Base-by-base conservation (phyloP, 2,329 filamentous ascomycete species). In the Ceratocystis albifundus region DNA sequence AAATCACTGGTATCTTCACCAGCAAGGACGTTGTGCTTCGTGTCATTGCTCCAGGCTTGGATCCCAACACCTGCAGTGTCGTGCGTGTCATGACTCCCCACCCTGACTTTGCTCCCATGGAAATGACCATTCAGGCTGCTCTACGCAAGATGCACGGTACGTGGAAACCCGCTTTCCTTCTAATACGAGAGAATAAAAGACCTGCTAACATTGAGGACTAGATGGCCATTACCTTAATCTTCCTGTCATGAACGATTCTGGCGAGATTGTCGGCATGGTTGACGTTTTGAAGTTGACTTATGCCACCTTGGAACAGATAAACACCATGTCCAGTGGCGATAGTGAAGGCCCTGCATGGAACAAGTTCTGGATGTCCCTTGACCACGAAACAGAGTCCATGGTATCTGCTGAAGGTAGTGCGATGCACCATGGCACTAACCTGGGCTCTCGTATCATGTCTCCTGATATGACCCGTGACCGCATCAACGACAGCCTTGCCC, bases 1-100 rank as follows among this genome's bases (percentile, higher is more conserved):
- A 91, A 55, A 97, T 99, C 74, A 99, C 94, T 65, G 94, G 94
- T 77, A 99, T 99, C 74, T 99, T 99, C 75, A 99, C 94, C 68
- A 97, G 94, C 80, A 99, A 99, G 80, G 94, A 99, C 78, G 93
- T 99, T 63, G 94, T 99, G 68, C 83, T 99, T 67, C 90, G 94
- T 76, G 94, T 99, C 68, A 99, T 99, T 77, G 94, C 94, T 65
- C 94, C 94, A 62, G 94, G 94, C 20, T 82, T 99, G 68, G 94
- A 99, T 75, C 94, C 94, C 59, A 83, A 86, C 68, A 97, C 88
- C 73, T 99, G 94, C 82, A 97, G 93, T 75, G 94, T 99, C 69
- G 93, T 99, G 70, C 88, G 94, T 72, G 94, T 99, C 71, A 99
- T 99, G 94, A 99, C 94, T 44, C 94, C 94, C 70, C 94, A 99